Evolutionary conservation across 495 filamentous ascomycete genomes (phyloP).

Genomic region (Glarea lozoyensis): DNA sequence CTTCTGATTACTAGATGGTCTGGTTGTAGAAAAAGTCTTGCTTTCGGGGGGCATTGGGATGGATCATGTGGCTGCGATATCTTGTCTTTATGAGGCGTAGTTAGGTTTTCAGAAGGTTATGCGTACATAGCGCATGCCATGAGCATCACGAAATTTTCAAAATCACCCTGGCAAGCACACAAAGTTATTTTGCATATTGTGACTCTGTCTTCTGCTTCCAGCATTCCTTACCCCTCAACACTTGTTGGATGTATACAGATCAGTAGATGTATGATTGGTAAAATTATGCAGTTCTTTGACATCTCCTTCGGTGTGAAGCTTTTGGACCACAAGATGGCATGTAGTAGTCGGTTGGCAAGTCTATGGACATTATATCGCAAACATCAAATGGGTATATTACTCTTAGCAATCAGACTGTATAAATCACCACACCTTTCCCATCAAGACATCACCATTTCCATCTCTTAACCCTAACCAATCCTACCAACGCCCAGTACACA

Average conservation of each 20-base stretch:
- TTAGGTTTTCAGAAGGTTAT: conserved; percentile 13
- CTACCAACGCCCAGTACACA: conserved; percentile 81
- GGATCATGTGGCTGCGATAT: background rate
- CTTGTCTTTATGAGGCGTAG: conserved; percentile 16
- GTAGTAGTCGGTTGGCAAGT: no score
- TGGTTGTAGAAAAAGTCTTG: conserved; percentile 10
- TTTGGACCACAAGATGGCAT: no score
- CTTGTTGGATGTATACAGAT: no score
- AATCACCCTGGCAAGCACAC: background rate
- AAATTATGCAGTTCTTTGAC: no score
- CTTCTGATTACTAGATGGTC: conserved; percentile 66
- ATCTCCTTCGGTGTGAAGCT: no score
- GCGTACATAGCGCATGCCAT: conserved; percentile 13
- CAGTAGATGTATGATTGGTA: no score
- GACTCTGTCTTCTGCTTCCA: no score
- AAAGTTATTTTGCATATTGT: no score
- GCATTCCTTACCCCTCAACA: no score
- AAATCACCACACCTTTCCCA: background rate
- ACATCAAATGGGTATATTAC: conserved; percentile 23
- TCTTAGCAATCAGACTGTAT: no score
- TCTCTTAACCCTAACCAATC: conserved; percentile 33
- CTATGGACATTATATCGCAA: conserved; percentile 2
- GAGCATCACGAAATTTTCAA: conserved; percentile 1
- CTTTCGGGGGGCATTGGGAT: conserved; percentile 7
- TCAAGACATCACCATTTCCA: no score